Evolutionary conservation across 2,329 filamentous ascomycete genomes (phyloP), one percentile per base, ranked within the genome.

Genomic region (Fusarium chaquense): DNA sequence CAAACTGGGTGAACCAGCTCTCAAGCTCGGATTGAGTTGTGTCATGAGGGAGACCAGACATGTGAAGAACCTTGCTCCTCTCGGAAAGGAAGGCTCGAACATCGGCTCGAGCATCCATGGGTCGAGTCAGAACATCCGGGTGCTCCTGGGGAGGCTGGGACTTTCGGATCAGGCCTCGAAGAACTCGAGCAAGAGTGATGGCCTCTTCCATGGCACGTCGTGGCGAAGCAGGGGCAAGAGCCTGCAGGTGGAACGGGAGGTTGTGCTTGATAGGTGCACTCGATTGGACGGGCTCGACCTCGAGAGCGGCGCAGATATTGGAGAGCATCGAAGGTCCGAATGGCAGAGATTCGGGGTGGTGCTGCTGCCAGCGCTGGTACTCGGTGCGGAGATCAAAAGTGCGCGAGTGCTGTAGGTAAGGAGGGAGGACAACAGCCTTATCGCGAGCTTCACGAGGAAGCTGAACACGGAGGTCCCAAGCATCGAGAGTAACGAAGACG

Each of bases 1-100:
- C 96, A 78, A 97, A 99, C 81, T 99, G 96, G 32, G 96, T 99
- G 79, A 98, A 99, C 96, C 96, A 99, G 83, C 94, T 98, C 84
- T 99, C 96, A 26, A 99, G 87, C 83, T 99, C 96, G 5, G 95
- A 98, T 83, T 99, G 96, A 3, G 96, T 99, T 36, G 96, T 99
- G 76, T 99, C 96, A 79, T 99, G 96, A 45, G 96, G 96, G 54
- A 99, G 87, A 50, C 96, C 96, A 76, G 94, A 97, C 90, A 99
- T 95, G 81, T 99, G 96, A 58, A 99, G 88, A 40, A 99, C 95
- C 83, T 99, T 99, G 85, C 94, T 98, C 65, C 96, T 90, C 83
- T 99, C 96, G 3, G 93, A 93, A 60, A 99, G 84, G 83, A 99
- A 99, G 55, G 96, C 96, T 73, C 96, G 90, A 45, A 99, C 96